Conservation (phyloP, 169 alveolate species). For the Cryptosporidium sp. region DNA sequence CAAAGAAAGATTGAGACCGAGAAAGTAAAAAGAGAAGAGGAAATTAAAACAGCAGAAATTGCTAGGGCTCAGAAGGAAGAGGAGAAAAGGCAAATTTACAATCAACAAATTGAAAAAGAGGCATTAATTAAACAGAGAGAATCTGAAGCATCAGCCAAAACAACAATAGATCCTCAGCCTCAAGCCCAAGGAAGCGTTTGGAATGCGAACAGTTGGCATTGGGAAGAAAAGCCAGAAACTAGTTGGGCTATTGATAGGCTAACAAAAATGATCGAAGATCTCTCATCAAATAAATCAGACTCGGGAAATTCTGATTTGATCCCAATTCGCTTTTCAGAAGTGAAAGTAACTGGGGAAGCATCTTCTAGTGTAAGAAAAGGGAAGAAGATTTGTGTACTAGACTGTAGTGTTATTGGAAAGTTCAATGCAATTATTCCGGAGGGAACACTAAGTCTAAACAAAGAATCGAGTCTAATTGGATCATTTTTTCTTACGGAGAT, state of each 20-base stretch:
- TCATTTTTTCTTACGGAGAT: constrained; percentile 27
- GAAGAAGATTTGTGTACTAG: constrained; percentile 77
- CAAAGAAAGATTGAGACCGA: constrained; percentile 27
- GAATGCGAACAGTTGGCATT: constrained; percentile 79
- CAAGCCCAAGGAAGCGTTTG: constrained; percentile 78
- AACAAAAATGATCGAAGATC: constrained; percentile 65
- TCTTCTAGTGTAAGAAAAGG: constrained; percentile 80
- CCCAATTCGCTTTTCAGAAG: constrained; percentile 62
- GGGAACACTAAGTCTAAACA: background rate
- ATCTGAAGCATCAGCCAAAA: background rate
- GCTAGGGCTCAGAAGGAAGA: constrained; percentile 43
- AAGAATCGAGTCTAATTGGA: constrained; percentile 21
- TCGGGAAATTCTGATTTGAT: background rate
- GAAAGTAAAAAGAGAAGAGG: constrained; percentile 44
- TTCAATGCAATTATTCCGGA: constrained; percentile 24
- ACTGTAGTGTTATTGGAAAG: constrained; percentile 23
- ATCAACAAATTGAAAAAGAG: constrained; percentile 35
- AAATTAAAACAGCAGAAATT: constrained; percentile 41
- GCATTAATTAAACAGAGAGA: constrained; percentile 28
- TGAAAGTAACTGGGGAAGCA: constrained; percentile 79
- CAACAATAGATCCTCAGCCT: background rate
- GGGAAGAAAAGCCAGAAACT: constrained; percentile 81
- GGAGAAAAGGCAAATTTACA: constrained; percentile 49
- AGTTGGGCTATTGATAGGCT: constrained; percentile 79
- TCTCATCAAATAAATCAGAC: background rate